Evolutionary conservation across 768 basidiomycete species (phyloP), one percentile per base, ranked within the genome.

Genomic region (Lactarius trivialis): DNA sequence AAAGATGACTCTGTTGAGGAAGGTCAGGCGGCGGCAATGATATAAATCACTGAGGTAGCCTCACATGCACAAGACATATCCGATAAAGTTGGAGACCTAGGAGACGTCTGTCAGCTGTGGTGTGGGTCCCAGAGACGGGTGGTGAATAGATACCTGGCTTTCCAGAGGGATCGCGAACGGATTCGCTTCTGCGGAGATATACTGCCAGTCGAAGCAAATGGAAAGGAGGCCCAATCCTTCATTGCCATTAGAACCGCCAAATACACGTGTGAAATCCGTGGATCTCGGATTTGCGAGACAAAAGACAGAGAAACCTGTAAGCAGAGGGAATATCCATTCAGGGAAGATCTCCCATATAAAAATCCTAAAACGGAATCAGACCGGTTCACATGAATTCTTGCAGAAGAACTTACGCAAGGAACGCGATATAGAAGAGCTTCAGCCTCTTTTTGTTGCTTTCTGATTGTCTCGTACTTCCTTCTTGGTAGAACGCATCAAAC

Each of bases 131-230:
- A 6, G 30, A n/a, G n/a, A 30, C 5, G 0, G 12, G 12, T 26
- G 34, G 9, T 28, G 6, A n/a, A 12, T 21, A 11, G 17, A 11
- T 45, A 70, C 68, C 61, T 73, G 83, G 3, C 82, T 80, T 7
- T 78, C 77, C 12, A 86, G 70, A 0, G 85, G 84, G 30, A 83
- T 83, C 3, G 76, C 71, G 70, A 84, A 71, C 4, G 83, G 82
- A 60, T 81, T 83, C 39, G 65, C 36, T 28, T 68, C 72, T 4
- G 64, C 57, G 21, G 71, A 68, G 39, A 71, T 68, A 60, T 71
- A 72, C 58, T 69, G 64, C 67, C 60, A 71, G 59, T 71, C 71
- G 39, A 71, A 70, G 51, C 67, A 64, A 41, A 71, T 39, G 17
- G 68, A 67, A 41, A 71, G 59, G n/a, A 71, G 48, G 19, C 71